Base-by-base conservation (phyloP, 176 grass and related monocot genomes). In the Leersia perrieri region DNA sequence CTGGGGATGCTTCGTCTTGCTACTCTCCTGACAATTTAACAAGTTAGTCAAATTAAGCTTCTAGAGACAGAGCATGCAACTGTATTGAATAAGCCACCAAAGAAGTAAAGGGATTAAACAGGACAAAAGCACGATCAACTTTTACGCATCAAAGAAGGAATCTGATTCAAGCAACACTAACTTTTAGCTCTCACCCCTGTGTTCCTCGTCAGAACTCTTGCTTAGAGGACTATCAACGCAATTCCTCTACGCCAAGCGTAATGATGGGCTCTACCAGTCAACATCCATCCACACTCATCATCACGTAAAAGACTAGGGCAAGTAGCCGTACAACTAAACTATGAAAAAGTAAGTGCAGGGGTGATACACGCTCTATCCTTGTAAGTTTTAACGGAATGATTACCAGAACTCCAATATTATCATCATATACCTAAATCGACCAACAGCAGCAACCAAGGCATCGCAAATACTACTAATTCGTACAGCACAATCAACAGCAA, bases 1-100 rank as follows among this genome's bases (percentile, higher is more conserved):
- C 73, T 94, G 92, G 16, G 92, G 89, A 61, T 94, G 92, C 25
- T 94, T 94, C 9, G 89, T 79, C 9, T 53, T 87, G 61, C 80
- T 75, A 72, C 87, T 91, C 74, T 94, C 92, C 92, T 94, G 80
- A 20, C 15, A 77, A 16, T 7, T n/a, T 2, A 53, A n/a, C 49
- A 18, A 67, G 66, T 61, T 73, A 65, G 25, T 3, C 62, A 74
- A 26, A 78, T 53, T 84, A 28, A 88, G 39, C 11, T 60, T 73
- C 35, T 31, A 20, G 55, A 60, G 10, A 60, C 28, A 33, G 47
- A 28, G 51, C 20, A 69, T 44, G 57, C 42, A 76, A 35, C 35
- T 28, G 70, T 53, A 2, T n/a, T 22, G 49, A 27, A 83, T 60
- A 15, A 45, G 14, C 27, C 42, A 78, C 7, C 60, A 60, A 83